Evolutionary conservation across 768 basidiomycete species (phyloP).

Genomic region (Rubroboletus satanas): DNA sequence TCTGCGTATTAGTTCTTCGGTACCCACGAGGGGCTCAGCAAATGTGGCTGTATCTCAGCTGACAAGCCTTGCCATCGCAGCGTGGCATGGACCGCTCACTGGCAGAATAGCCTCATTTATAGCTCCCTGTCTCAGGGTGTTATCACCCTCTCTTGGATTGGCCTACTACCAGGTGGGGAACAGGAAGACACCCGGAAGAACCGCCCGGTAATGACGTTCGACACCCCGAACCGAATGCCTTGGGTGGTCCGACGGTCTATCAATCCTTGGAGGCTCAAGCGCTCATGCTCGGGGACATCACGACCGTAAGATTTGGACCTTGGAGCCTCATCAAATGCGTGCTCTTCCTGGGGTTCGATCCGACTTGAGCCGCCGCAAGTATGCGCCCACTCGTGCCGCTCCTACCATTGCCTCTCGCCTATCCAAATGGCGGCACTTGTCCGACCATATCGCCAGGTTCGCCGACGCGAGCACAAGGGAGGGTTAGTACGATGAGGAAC

Average conservation of each 20-base stretch:
- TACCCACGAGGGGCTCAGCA: not conserved
- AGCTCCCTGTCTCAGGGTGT: not conserved
- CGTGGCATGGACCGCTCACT: not conserved
- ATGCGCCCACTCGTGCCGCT: too few relatives aligned
- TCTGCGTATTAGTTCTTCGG: not conserved
- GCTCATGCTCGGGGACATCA: not conserved
- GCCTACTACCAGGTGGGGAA: not conserved
- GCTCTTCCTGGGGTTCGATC: too few relatives aligned
- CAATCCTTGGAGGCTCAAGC: not conserved
- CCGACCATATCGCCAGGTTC: too few relatives aligned
- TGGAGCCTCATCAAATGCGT: too few relatives aligned
- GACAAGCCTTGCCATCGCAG: not conserved
- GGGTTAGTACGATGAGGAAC: too few relatives aligned
- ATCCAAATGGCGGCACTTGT: too few relatives aligned
- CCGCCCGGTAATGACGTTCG: not conserved
- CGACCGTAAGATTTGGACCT: not conserved
- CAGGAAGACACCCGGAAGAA: not conserved
- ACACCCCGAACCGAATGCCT: not conserved
- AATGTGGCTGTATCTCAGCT: not conserved
- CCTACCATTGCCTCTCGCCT: too few relatives aligned
- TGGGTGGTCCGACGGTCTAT: not conserved
- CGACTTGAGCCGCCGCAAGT: too few relatives aligned
- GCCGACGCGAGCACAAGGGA: too few relatives aligned
- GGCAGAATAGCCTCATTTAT: not conserved
- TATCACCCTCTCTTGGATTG: too few relatives aligned